These are phyloP conservation scores for Daldinia bambusicola DNA, from an alignment of 495 filamentous ascomycete species.

Conservation along the genomic window DNA sequence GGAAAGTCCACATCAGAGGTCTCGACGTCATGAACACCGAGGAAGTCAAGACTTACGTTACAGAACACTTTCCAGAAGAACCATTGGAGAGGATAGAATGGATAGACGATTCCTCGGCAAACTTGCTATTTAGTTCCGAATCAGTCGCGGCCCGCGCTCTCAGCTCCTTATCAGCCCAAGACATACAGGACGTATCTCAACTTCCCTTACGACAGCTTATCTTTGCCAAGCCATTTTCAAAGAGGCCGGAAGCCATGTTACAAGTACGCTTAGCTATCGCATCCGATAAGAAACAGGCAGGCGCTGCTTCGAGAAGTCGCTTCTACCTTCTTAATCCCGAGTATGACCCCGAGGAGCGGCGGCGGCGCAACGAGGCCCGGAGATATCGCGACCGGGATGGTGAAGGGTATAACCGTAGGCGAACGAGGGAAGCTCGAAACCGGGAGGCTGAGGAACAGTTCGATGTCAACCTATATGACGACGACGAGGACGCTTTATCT, in stretches of 20 bases:
- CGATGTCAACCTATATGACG: conserved; percentile 82
- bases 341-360: conserved; percentile 81
- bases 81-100: conserved; percentile 77
- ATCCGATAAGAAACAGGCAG: conserved; percentile 80
- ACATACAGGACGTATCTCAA: conserved; percentile 58
- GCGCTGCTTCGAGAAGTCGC: conserved; percentile 81
- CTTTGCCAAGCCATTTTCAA: conserved; percentile 69
- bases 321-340: conserved; percentile 93
- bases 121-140: conserved; percentile 79
- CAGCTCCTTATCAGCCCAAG: conserved; percentile 63
- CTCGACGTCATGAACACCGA: conserved; percentile 82
- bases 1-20: conserved; percentile 84
- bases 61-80: conserved; percentile 67
- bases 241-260: conserved; percentile 74
- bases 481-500: conserved; percentile 59
- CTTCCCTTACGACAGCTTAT: conserved; percentile 61
- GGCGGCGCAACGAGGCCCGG: conserved; percentile 60
- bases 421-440: conserved; percentile 50
- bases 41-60: conserved; percentile 76
- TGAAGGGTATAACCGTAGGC: conserved; percentile 66
- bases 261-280: conserved; percentile 76
- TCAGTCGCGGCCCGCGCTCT: conserved; percentile 74
- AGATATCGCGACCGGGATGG: conserved; percentile 69
- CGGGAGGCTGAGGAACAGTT: conserved; percentile 66
- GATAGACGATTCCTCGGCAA: conserved; percentile 94